Evolutionary conservation across 2,329 filamentous ascomycete genomes (phyloP), one percentile per base, ranked within the genome.

Genomic region (Cryphonectria nitschkei): DNA sequence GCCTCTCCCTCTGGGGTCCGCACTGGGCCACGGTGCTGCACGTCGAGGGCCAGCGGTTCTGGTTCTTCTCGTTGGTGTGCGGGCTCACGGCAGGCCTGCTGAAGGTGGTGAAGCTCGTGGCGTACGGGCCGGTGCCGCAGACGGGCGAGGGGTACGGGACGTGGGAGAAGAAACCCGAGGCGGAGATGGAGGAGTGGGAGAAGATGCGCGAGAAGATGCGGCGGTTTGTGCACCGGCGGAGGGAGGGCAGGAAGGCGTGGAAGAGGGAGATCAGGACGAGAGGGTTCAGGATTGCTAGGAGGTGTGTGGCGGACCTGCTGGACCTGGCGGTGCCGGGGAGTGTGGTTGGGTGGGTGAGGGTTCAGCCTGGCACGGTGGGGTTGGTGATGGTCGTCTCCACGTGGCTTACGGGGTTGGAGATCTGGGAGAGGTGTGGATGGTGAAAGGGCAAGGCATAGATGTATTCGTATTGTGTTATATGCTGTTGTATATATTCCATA

Each of bases 1-100:
- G 81, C 68, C 73, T 89, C 73, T 81, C 86, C 63, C 78, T 88
- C 16, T 89, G 90, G 81, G 85, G 84, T 0, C 75, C 85, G 0
- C 84, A 83, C 52, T 76, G 82, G 78, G 84, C 85, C 22, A 75
- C 75, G n/a, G 75, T 73, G 37, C 75, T 92, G 4, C 83, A 88
- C 62, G 72, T 85, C 32, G 89, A 93, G 79, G 88, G 87, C 0
- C 88, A 92, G 80, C 86, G 88, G 67, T 90, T 92, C 79, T 94
- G 92, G 92, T 87, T 93, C 73, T 87, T 89, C 54, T 86, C 86
- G 0, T 81, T 93, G 32, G 80, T 80, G 14, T 85, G 86, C 70
- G 87, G 85, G 0, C 80, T 88, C 0, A 58, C 85, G 2, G 76
- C 82, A 34, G 80, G 82, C 1, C 41, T 83, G 43, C 74, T 87